phyloP scores from a whole-genome alignment of 495 filamentous ascomycete genomes.

The Hypoxylon trugodes region DNA sequence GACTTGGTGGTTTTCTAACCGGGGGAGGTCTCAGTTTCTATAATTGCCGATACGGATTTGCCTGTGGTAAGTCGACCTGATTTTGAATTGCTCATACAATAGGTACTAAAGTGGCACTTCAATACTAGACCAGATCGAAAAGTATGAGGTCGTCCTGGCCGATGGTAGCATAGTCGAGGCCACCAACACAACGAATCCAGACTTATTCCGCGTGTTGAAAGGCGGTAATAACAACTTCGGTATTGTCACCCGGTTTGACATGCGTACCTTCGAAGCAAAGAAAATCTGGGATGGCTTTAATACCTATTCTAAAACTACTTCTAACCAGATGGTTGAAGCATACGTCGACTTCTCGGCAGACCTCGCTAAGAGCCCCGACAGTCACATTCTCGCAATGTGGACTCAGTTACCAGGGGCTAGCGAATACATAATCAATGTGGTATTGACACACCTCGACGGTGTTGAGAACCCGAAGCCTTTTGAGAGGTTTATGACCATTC shows the following conservation, averaged over 20 bases:
- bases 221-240: slow-evolving; percentile 63
- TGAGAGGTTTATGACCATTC: slow-evolving; percentile 27
- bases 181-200: slow-evolving; percentile 48
- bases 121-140: slow-evolving; percentile 51
- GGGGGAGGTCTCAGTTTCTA: slow-evolving; percentile 65
- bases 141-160: slow-evolving; percentile 59
- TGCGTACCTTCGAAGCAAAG: slow-evolving; percentile 41
- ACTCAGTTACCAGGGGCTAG: background rate
- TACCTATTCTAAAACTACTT: background rate
- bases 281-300: slow-evolving; percentile 31
- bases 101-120: no score
- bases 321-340: slow-evolving; percentile 32
- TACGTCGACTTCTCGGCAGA: slow-evolving; percentile 38
- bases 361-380: slow-evolving; percentile 6
- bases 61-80: slow-evolving; percentile 43
- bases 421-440: slow-evolving; percentile 16
- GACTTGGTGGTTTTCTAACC: slow-evolving; percentile 66
- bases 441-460: slow-evolving; percentile 35
- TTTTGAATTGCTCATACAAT: background rate
- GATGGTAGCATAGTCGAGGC: slow-evolving; percentile 55
- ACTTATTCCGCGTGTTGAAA: slow-evolving; percentile 62
- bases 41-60: slow-evolving; percentile 58
- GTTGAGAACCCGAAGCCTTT: slow-evolving; percentile 31
- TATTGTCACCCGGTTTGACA: slow-evolving; percentile 59
- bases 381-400: slow-evolving; percentile 17